Evolutionary conservation across 2,329 filamentous ascomycete genomes (phyloP).

Genomic region (Aspergillus sp.): DNA sequence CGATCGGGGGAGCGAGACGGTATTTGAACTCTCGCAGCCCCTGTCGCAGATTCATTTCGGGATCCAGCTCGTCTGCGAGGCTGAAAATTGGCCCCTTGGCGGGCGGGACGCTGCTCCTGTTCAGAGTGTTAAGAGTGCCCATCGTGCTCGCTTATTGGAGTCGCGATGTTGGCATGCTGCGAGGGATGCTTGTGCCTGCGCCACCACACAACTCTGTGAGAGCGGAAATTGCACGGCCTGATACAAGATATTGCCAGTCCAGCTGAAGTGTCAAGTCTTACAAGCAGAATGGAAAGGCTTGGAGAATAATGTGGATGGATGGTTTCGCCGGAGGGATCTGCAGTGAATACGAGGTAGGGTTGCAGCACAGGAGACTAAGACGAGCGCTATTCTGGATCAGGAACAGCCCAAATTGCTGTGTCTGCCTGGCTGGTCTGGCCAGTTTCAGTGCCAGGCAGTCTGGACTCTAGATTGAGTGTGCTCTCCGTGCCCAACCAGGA

Average conservation of each 20-base stretch:
- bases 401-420: too few species aligned
- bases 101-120: not conserved
- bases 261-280: too few species aligned
- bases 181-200: not conserved
- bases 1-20: not conserved
- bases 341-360: conserved; percentile 2
- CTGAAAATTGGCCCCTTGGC: not conserved
- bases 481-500: too few species aligned
- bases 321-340: not conserved
- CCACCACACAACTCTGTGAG: too few species aligned
- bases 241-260: too few species aligned
- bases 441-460: too few species aligned
- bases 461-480: too few species aligned
- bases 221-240: too few species aligned
- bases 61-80: not conserved
- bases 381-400: not conserved
- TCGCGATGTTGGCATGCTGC: not conserved
- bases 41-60: not conserved
- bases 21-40: not conserved
- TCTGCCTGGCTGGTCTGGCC: too few species aligned
- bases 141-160: not conserved
- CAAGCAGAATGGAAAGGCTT: too few species aligned
- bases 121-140: not conserved
- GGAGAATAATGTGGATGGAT: too few species aligned
- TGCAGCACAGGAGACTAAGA: not conserved